These are phyloP conservation scores for Fusarium tjaetaba DNA, from an alignment of 2,329 filamentous ascomycete species.

Conservation along the genomic window DNA sequence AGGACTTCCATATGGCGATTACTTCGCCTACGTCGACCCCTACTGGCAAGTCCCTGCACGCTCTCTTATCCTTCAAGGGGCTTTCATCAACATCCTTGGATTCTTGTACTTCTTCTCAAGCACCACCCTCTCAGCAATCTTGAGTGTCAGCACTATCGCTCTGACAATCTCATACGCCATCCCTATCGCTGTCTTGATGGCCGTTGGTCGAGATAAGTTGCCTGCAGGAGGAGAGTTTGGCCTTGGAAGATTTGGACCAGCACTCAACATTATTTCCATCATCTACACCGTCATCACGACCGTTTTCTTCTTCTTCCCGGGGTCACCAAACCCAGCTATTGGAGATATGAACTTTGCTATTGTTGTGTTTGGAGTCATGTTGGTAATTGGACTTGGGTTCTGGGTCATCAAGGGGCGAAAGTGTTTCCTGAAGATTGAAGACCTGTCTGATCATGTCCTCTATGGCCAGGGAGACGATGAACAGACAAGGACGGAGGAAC, in stretches of 20 bases:
- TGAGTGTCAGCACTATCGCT: conserved; percentile 66
- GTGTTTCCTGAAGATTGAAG: conserved; percentile 47
- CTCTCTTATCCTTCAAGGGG: conserved; percentile 61
- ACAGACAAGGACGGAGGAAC: background rate
- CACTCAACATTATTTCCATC: conserved; percentile 58
- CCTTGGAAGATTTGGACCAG: conserved; percentile 55
- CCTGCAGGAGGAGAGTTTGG: conserved; percentile 55
- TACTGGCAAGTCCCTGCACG: conserved; percentile 63
- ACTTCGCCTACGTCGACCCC: conserved; percentile 55
- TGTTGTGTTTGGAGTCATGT: conserved; percentile 64
- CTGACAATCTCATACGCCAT: conserved; percentile 62
- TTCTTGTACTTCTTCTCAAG: conserved; percentile 64
- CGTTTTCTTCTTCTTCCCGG: conserved; percentile 65
- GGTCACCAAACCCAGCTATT: conserved; percentile 53
- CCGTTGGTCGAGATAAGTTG: conserved; percentile 61
- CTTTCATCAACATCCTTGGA: conserved; percentile 55
- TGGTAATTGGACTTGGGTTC: conserved; percentile 59
- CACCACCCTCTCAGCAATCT: conserved; percentile 62
- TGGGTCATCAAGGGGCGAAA: conserved; percentile 59
- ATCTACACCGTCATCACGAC: conserved; percentile 62
- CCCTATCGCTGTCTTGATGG: conserved; percentile 58
- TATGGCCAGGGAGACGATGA: conserved; percentile 11
- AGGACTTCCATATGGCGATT: conserved; percentile 55
- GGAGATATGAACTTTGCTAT: conserved; percentile 67
- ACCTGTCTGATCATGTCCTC: conserved; percentile 8